phyloP scores from a whole-genome alignment of 2,329 filamentous ascomycete genomes.

The Cytospora piceicola region DNA sequence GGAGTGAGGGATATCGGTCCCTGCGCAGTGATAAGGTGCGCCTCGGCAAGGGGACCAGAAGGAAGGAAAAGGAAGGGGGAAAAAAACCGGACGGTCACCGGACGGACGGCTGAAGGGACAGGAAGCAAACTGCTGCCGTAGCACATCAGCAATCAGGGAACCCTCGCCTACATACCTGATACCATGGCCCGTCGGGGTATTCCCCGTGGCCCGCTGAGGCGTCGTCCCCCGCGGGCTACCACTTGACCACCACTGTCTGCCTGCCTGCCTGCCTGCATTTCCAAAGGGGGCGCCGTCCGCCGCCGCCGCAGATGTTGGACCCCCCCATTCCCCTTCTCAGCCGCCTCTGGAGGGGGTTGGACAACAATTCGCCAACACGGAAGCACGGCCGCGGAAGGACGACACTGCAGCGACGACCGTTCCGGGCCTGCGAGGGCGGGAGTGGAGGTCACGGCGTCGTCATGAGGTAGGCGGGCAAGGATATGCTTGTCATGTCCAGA shows the following conservation, averaged over 20 bases:
- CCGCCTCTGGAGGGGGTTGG: slow-evolving; percentile 2
- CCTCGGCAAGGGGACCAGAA: background rate
- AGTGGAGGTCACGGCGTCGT: slow-evolving; percentile 18
- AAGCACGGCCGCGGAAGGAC: slow-evolving; percentile 11
- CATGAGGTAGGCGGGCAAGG: slow-evolving; percentile 14
- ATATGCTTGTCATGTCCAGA: background rate
- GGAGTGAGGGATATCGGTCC: background rate
- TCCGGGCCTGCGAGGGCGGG: slow-evolving; percentile 5
- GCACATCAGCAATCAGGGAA: background rate
- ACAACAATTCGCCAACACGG: background rate
- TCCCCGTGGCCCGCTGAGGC: background rate
- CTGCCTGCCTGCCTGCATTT: too few species aligned
- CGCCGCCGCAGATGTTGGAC: background rate
- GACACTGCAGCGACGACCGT: background rate
- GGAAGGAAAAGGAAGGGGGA: too few species aligned
- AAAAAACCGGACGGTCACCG: background rate
- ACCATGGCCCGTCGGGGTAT: background rate
- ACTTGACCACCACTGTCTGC: too few species aligned
- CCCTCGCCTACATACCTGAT: background rate
- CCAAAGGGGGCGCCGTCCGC: background rate
- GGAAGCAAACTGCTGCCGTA: background rate
- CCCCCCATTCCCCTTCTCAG: background rate
- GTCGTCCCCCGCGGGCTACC: background rate
- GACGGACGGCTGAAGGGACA: background rate
- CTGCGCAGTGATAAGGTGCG: background rate